Base-by-base conservation (phyloP, 2,329 filamentous ascomycete genomes). In the Epichloe sp. region DNA sequence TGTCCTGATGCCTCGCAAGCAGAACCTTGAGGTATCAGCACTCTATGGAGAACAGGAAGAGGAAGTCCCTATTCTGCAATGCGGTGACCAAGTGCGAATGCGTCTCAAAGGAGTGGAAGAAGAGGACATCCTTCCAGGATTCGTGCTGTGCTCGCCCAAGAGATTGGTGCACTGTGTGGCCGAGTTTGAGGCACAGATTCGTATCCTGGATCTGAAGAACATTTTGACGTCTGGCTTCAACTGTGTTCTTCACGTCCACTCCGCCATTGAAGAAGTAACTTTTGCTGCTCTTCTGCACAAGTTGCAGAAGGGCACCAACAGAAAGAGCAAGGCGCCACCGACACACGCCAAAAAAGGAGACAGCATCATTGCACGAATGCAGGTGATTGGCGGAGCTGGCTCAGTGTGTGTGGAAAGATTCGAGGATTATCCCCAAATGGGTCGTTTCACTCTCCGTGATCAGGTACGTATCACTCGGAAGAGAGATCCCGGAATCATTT, bases 1-100 rank as follows among this genome's bases (percentile, higher is more conserved):
- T 63, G 71, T 94, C 53, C 88, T 98, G 84, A 98, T 98, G 93
- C 93, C 93, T 44, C 95, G 95, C 71, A 85, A 83, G 64, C 83
- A 91, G 54, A 78, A 79, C 46, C 79, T 95, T 50, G 82, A 88
- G 53, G 82, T 95, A 44, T 75, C 89, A 1, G 89, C 91, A 4
- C 75, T 95, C 4, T 98, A 95, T 61, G 91, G 90, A 54, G 94
- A 98, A 72, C 91, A 88, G 10, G 93, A 98, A 74, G 93, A 98
- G 26, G 93, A 98, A 68, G 80, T 95, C 44, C 63, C 72, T 7
- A 78, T 82, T 53, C 88, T 85, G 19, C 88, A 89, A 59, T 95
- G 88, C 61, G 93, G 93, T 72, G 93, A 98, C 65, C 93, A 98
- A 70, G 83, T 97, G 49, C 88, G 93, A 52, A 73, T 97, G 60